phyloP scores from a whole-genome alignment of 176 grass and related monocot genomes.

The Triticum aestivum region DNA sequence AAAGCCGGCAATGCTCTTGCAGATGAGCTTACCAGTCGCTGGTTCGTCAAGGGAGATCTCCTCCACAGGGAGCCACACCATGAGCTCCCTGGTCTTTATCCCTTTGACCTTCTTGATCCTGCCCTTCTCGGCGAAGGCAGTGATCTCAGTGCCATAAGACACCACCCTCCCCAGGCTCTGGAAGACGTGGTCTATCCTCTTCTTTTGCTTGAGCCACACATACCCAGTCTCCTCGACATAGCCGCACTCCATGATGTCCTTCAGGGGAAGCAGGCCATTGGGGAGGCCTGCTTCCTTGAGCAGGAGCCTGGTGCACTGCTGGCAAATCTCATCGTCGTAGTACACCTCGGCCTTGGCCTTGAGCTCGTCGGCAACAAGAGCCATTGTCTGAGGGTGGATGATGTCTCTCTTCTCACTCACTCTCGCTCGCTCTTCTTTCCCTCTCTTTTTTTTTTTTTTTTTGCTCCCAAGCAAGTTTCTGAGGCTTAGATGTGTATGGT shows the following conservation, averaged over 20 bases:
- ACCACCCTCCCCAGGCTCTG: slow-evolving; percentile 58
- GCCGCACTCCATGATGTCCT: slow-evolving; percentile 79
- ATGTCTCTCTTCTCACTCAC: slow-evolving; percentile 18
- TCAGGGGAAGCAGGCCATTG: slow-evolving; percentile 74
- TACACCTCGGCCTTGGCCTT: slow-evolving; percentile 80
- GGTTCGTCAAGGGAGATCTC: slow-evolving; percentile 72
- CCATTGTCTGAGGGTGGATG: slow-evolving; percentile 37
- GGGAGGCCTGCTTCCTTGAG: slow-evolving; percentile 83
- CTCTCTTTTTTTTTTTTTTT: not conserved
- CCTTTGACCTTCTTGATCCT: slow-evolving; percentile 92
- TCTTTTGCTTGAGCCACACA: slow-evolving; percentile 96
- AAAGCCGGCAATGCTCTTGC: slow-evolving; percentile 67
- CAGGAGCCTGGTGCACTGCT: slow-evolving; percentile 67
- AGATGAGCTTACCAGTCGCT: slow-evolving; percentile 58
- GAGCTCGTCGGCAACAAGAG: slow-evolving; percentile 50
- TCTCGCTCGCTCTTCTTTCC: not conserved
- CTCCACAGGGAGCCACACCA: slow-evolving; percentile 78
- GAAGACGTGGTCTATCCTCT: slow-evolving; percentile 80
- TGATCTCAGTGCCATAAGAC: slow-evolving; percentile 76
- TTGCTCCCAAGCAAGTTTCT: slow-evolving; percentile 20
- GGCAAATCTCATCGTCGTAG: slow-evolving; percentile 67
- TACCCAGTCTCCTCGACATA: slow-evolving; percentile 83
- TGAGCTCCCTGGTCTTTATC: slow-evolving; percentile 95
- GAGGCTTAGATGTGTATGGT: slow-evolving; percentile 36
- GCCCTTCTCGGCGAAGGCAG: slow-evolving; percentile 70